phyloP scores from a whole-genome alignment of 768 basidiomycete genomes.

The Termitomyces sp. region DNA sequence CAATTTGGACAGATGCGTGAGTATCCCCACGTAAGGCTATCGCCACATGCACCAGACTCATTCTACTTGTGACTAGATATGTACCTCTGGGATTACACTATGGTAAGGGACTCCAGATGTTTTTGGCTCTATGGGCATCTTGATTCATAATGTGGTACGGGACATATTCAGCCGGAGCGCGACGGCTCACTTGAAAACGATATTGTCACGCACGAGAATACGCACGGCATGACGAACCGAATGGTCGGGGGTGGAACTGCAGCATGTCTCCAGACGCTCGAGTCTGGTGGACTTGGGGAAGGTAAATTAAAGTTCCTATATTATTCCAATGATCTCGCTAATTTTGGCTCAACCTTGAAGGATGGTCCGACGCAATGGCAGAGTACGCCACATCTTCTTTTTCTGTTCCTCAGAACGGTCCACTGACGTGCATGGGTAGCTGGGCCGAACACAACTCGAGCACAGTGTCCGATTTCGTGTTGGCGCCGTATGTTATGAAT shows the following conservation, averaged over 20 bases:
- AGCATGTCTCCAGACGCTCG: slow-evolving; percentile 56
- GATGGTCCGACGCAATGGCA: slow-evolving; percentile 48
- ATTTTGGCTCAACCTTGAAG: background rate
- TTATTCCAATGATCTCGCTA: background rate
- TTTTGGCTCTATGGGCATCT: no score
- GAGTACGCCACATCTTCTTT: slow-evolving; percentile 18
- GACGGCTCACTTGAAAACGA: slow-evolving; percentile 65
- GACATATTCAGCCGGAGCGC: slow-evolving; percentile 39
- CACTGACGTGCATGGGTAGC: slow-evolving; percentile 12
- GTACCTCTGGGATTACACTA: slow-evolving; percentile 32
- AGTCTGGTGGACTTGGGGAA: slow-evolving; percentile 66
- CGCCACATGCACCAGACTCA: background rate
- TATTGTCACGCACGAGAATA: slow-evolving; percentile 46
- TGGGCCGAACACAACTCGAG: slow-evolving; percentile 40
- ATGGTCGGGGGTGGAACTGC: slow-evolving; percentile 54
- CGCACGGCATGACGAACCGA: slow-evolving; percentile 44
- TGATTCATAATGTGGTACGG: background rate
- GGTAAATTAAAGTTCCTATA: slow-evolving; percentile 30
- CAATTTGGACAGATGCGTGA: slow-evolving; percentile 35
- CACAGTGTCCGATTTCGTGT: slow-evolving; percentile 30
- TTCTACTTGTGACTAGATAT: slow-evolving; percentile 19
- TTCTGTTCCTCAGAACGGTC: background rate
- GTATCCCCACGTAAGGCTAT: background rate
- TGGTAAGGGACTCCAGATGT: slow-evolving; percentile 12
- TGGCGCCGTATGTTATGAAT: slow-evolving; percentile 52